Base-by-base conservation (phyloP, 2,329 filamentous ascomycete genomes). In the Cladosporium sp. region DNA sequence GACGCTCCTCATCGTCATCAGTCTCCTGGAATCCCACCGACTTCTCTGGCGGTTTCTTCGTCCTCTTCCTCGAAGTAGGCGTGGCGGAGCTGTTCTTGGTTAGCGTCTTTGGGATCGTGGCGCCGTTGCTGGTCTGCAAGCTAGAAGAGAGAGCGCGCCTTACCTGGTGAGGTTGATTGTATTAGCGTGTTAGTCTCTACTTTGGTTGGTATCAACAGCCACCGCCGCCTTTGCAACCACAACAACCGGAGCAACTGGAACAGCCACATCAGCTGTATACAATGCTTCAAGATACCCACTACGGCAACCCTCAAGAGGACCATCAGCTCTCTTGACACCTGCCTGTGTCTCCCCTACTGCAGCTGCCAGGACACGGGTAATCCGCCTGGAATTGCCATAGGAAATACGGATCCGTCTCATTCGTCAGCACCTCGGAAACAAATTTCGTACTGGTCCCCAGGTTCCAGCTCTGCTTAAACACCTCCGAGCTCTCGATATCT, bases 371-470 rank as follows among this genome's bases (percentile, higher is more conserved):
- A 72, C 79, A 80, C 5, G 72, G 69, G 49, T 72, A 71, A 1
- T 62, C 67, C 11, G 72, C 68, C 69, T 83, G 75, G 72, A 78
- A 85, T 76, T 86, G 85, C 85, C 84, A 88, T 33, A 71, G 66
- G 73, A 86, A 86, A 67, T 79, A 82, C 8, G 75, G 74, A 73
- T 86, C 82, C 52, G 84, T 87, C 77, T 86, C 84, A 62, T 84
- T 83, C 1, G 77, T 74, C 69, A 86, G 69, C 2, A 86, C 76
- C 8, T 75, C 78, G 0, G 77, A 79, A 11, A 86, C 70, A 58
- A 86, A 70, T 18, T 74, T 73, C 7, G 80, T 80, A 57, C 71
- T 65, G 1, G 63, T 69, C 5, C 74, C 69, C 55, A 84, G 65
- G 65, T 77, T 77, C n/a, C 71, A 74, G 2, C 78, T 80, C 69